Evolutionary conservation across 1,284 basidiomycete species (phyloP), one percentile per base, ranked within the genome.

Genomic region (Coniferiporia weirii): DNA sequence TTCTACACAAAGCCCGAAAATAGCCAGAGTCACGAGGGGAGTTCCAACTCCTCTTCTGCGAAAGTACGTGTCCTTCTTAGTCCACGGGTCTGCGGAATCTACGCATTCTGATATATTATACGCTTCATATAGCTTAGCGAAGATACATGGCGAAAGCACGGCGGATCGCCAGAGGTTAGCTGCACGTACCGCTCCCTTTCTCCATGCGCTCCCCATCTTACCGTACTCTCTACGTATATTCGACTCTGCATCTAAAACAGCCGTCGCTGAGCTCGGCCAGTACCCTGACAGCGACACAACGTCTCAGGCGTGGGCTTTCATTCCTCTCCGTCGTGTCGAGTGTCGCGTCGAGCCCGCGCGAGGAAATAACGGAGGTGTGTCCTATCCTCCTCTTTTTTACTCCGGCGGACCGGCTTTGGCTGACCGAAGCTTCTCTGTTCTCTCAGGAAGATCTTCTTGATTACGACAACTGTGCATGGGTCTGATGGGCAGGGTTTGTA

Each of bases 241-340:
- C 35, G 15, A 20, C 19, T 55, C 27, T 46, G 6, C 43, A 10
- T n/a, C 27, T 27, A 27, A 13, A 46, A 36, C 13, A 56, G 54
- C 44, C 32, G 10, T 56, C 54, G 32, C 47, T 56, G 48, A 56
- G 35, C 15, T 56, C 44, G 44, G 44, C 20, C 17, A 40, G 38
- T 12, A 12, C 38, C 12, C 38, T 10, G 38, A 40, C 15, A 15
- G 8, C 43, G 46, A 8, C 20, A 20, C 49, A 35, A 2, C 9
- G 12, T 10, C 50, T 56, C 54, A 60, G 22, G 22, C 55, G 51
- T 61, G 60, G 55, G 32, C 49, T 47, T 61, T 61, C 55, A 53
- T 57, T 48, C 60, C 54, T 60, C 60, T 61, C 55, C 50, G 48
- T 35, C 60, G 60, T 36, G 60, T 61, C 60, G 46, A 57, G 54